Base-by-base conservation (phyloP, 1,284 basidiomycete species). In the Cronartium quercuum region DNA sequence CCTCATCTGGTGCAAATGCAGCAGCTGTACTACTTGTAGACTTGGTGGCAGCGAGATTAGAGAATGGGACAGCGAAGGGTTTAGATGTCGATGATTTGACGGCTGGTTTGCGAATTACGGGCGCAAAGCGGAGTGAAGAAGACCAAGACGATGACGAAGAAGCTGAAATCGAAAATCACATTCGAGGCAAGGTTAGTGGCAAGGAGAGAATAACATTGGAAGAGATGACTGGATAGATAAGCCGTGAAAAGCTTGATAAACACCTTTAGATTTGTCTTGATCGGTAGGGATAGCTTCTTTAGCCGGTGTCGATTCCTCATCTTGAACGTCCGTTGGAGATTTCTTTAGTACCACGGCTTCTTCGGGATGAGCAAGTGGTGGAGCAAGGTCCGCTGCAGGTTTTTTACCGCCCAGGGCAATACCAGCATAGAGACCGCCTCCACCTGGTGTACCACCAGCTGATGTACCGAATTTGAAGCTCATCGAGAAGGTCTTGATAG, bases 111-210 rank as follows among this genome's bases (percentile, higher is more conserved):
- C 73, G 65, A 15, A 75, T 75, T 18, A 75, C 73, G 24, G 73
- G 73, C 13, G 73, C 73, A 55, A 75, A 75, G 29, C 73, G 73
- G 41, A 75, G 73, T 40, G 73, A 75, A 38, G 73, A 75, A 62
- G 73, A 75, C 73, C 73, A 75, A 38, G n/a, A n/a, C n/a, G n/a
- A n/a, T n/a, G n/a, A n/a, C n/a, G 73, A 63, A 61, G 73, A 75
- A 63, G 73, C 73, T 75, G 57, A 73, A 38, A 51, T 51, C 44
- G 44, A 47, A 47, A 47, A 47, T 47, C 12, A 47, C n/a, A n/a
- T 10, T 12, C n/a, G n/a, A n/a, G n/a, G n/a, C n/a, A n/a, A n/a
- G n/a, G n/a, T n/a, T n/a, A 66, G 51, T 35, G 9, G 41, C 21
- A 66, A n/a, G 21, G 51, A 34, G 57, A 37, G 41, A 10, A n/a